phyloP scores from a whole-genome alignment of 2,329 filamentous ascomycete species.

The Colletotrichum zoysiae region DNA sequence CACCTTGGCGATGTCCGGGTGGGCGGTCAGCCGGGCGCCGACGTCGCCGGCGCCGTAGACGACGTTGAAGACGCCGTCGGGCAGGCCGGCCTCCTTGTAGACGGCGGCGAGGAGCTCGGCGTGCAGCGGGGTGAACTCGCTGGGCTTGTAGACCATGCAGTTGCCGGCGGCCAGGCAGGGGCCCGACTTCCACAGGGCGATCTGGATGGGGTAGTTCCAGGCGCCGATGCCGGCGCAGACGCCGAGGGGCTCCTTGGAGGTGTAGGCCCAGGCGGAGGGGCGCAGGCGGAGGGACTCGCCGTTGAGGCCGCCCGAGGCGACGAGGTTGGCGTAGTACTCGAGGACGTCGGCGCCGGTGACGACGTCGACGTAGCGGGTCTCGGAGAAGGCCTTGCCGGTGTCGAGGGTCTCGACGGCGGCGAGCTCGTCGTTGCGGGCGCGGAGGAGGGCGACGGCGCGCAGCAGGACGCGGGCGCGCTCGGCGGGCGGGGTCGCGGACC shows the following conservation, averaged over 20 bases:
- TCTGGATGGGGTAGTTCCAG: slow-evolving; percentile 94
- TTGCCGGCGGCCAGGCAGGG: slow-evolving; percentile 89
- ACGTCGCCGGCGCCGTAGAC: slow-evolving; percentile 84
- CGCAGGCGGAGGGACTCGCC: slow-evolving; percentile 83
- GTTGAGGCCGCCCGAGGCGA: slow-evolving; percentile 83
- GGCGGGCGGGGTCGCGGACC: slow-evolving; percentile 81
- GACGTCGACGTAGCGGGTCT: slow-evolving; percentile 87
- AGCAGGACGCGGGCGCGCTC: slow-evolving; percentile 83
- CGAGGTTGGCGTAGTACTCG: slow-evolving; percentile 86
- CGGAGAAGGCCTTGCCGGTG: slow-evolving; percentile 87
- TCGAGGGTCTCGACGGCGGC: slow-evolving; percentile 85
- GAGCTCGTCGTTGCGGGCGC: slow-evolving; percentile 82
- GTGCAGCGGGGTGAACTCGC: slow-evolving; percentile 88
- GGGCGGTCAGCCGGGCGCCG: slow-evolving; percentile 79
- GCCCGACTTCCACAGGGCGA: slow-evolving; percentile 90
- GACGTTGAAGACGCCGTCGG: slow-evolving; percentile 88
- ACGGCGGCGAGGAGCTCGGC: slow-evolving; percentile 80
- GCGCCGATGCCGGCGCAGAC: slow-evolving; percentile 90
- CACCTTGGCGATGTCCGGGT: slow-evolving; percentile 83
- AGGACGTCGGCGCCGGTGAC: slow-evolving; percentile 86
- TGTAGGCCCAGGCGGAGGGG: slow-evolving; percentile 84
- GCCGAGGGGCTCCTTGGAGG: slow-evolving; percentile 83
- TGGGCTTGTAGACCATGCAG: slow-evolving; percentile 92
- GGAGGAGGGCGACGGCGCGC: slow-evolving; percentile 79
- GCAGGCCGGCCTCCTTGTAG: slow-evolving; percentile 83